Base-by-base conservation (phyloP, 2,329 filamentous ascomycete species). In the Exophiala lecanii-corni region DNA sequence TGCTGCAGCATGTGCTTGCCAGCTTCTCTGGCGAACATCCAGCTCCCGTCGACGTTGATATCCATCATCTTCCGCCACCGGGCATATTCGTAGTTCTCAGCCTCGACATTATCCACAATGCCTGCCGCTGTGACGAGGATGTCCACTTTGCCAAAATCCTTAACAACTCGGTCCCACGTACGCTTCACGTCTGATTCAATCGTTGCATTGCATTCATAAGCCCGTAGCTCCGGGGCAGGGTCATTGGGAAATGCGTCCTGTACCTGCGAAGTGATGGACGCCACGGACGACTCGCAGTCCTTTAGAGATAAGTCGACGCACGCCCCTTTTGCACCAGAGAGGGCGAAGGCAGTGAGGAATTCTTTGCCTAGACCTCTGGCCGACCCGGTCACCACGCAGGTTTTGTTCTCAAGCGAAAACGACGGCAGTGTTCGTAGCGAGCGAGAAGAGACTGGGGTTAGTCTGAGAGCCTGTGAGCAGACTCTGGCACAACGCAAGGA, bases 11-110 rank as follows among this genome's bases (percentile, higher is more conserved):
- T 63, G 34, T 63, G 59, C 45, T 55, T 86, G 21, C 89, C 91
- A 6, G 95, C 84, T 4, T 79, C 80, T 17, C 82, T 84, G 3
- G 89, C 86, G 61, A 91, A 95, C 25, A 95, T 73, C 63, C 94
- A 96, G 41, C 89, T 94, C 16, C 91, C 91, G 59, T 63, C 54
- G 12, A 66, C 46, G 41, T 65, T 65, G 31, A 65, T 52, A 32
- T 62, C 61, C 38, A 65, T 39, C 57, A 65, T 63, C 35, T 59
- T 59, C 21, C 58, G 57, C 57, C 61, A 64, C 5, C 55, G 51
- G 18, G 60, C 55, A 51, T 55, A 62, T 5, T 56, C 49, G 34
- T 63, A 64, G 26, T 62, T 57, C 49, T 63, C 62, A 31, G 57
- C 58, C 30, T 59, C 57, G 17, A 55, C 57, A 41, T 65, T 62